Evolutionary conservation across 495 filamentous ascomycete genomes (phyloP).

Genomic region (Letharia columbiana): DNA sequence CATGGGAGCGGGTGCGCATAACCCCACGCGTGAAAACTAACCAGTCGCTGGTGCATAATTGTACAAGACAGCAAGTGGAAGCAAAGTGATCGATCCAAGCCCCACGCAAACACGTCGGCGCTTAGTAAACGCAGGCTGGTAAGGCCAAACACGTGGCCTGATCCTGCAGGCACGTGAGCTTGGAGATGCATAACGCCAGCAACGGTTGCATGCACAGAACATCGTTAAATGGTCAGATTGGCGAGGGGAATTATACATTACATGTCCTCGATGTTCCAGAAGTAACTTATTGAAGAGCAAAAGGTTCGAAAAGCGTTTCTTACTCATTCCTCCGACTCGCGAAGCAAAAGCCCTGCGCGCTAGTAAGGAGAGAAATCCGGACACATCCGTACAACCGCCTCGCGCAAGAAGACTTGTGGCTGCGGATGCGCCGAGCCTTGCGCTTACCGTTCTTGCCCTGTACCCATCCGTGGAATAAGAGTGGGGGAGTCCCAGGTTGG

Average conservation of each 20-base stretch:
- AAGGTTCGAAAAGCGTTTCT: background rate
- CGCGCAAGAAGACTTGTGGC: background rate
- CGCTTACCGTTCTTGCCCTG: background rate
- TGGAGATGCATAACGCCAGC: background rate
- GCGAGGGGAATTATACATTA: too few species aligned
- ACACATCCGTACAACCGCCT: background rate
- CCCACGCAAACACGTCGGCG: background rate
- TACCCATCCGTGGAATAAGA: constrained; percentile 1
- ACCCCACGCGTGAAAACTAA: background rate
- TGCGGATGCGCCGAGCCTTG: background rate
- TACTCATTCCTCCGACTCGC: background rate
- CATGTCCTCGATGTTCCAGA: too few species aligned
- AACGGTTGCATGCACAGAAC: too few species aligned
- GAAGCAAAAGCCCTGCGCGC: too few species aligned
- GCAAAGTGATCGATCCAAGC: background rate
- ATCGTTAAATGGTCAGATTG: too few species aligned
- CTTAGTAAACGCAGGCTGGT: background rate
- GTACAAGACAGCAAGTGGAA: background rate
- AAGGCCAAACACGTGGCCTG: background rate
- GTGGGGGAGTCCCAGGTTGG: background rate
- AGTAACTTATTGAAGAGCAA: background rate
- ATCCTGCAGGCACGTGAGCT: too few species aligned
- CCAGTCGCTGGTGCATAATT: background rate
- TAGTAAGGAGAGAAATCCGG: background rate
- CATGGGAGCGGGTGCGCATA: background rate